Percentiles rank a stretch among this genome's conserved stretches.
Evolutionary conservation across 2,329 filamentous ascomycete species (phyloP).

Genomic region (Aspergillus hiratsukae): DNA sequence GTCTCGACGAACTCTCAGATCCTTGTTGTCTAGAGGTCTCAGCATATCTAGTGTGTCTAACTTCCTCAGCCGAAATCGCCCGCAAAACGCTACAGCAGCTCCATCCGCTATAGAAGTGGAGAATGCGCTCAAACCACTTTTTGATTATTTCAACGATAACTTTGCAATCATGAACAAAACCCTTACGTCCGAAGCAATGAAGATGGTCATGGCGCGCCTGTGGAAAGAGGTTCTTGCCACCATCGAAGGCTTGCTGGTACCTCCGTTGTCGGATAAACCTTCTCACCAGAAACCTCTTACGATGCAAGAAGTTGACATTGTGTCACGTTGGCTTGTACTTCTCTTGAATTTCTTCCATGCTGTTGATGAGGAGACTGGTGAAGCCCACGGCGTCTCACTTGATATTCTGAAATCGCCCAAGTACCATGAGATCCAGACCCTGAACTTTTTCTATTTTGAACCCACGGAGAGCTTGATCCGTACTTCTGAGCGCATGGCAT

Average conservation of each 20-base stretch:
- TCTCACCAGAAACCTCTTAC: conserved; percentile 78
- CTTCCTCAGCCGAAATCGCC: conserved; percentile 54
- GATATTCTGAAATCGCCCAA: conserved; percentile 95
- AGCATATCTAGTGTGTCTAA: conserved; percentile 69
- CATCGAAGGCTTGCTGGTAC: conserved; percentile 83
- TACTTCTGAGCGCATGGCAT: conserved; percentile 94
- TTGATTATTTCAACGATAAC: conserved; percentile 96
- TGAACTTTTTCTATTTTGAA: conserved; percentile 99
- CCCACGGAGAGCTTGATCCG: conserved; percentile 84
- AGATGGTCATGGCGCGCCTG: conserved; percentile 92
- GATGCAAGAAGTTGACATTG: conserved; percentile 86
- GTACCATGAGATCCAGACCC: conserved; percentile 92
- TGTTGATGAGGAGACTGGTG: conserved; percentile 74
- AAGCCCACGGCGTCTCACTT: conserved; percentile 80
- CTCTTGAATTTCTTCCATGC: conserved; percentile 95
- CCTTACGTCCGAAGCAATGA: conserved; percentile 91
- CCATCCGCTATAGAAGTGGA: conserved; percentile 71
- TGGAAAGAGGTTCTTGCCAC: conserved; percentile 98
- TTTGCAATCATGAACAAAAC: conserved; percentile 99
- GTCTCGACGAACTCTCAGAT: conserved; percentile 73
- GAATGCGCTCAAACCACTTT: conserved; percentile 75
- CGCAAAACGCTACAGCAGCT: conserved; percentile 47
- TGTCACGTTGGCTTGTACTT: conserved; percentile 89
- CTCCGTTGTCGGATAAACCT: conserved; percentile 90
- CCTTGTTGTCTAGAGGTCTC: conserved; percentile 68